Evolutionary conservation across 768 basidiomycete genomes (phyloP).

Genomic region (Phlegmacium glaucopus): DNA sequence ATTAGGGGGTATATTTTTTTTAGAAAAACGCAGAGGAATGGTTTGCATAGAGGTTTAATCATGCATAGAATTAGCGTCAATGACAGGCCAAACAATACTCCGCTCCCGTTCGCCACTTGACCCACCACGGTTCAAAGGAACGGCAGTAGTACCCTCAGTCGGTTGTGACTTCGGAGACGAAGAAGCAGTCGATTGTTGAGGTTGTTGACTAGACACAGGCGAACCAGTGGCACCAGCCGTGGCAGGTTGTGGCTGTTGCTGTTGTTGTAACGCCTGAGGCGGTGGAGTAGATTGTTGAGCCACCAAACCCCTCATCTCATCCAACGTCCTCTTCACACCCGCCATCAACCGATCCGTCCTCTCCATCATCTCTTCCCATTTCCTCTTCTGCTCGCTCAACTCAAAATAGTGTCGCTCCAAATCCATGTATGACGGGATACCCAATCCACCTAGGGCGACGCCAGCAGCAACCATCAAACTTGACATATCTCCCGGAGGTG

Average conservation of each 20-base stretch:
- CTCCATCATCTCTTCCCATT: conserved; percentile 72
- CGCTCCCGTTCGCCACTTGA: conserved; percentile 20
- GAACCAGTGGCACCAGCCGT: conserved; percentile 5
- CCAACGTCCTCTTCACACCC: conserved; percentile 69
- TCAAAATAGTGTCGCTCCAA: conserved; percentile 70
- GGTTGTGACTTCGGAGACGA: conserved; percentile 3
- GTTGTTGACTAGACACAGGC: conserved; percentile 6
- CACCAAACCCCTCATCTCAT: conserved; percentile 58
- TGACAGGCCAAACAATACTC: conserved; percentile 30
- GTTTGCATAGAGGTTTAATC: conserved; percentile 14
- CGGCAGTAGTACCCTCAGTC: conserved; percentile 5
- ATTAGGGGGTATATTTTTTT: no score
- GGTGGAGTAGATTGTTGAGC: conserved; percentile 11
- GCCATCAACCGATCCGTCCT: conserved; percentile 72
- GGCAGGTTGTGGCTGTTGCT: conserved; percentile 8
- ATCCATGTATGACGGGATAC: conserved; percentile 49
- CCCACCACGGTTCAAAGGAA: conserved; percentile 19
- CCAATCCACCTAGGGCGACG: conserved; percentile 33
- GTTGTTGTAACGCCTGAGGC: conserved; percentile 3
- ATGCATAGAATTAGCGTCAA: conserved; percentile 21
- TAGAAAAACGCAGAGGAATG: neutral
- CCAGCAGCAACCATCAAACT: conserved; percentile 32
- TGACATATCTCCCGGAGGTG: conserved; percentile 24
- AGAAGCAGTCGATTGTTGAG: conserved; percentile 9
- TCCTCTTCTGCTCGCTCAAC: conserved; percentile 57